Conservation (phyloP, 192 early-diverging fungal species). For the Dissophora globulifera region DNA sequence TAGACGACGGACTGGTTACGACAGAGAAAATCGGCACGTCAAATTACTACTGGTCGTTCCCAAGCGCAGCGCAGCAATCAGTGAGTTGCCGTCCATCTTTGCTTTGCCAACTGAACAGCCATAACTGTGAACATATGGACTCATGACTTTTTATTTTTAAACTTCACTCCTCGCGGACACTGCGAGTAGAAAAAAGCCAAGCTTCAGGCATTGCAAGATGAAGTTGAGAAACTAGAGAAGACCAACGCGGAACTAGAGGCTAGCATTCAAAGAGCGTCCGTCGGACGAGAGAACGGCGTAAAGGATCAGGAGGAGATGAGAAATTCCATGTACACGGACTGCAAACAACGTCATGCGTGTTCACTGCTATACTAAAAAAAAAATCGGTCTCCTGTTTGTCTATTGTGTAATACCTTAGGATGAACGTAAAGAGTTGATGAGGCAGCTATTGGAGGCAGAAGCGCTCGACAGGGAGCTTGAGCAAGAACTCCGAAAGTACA, state of each 20-base stretch:
- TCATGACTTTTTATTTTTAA: background rate
- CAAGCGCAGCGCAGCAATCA: conserved; percentile 68
- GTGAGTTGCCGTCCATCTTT: conserved; percentile 33
- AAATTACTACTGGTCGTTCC: conserved; percentile 95
- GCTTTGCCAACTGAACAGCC: background rate
- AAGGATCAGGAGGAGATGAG: background rate
- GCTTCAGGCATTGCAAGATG: conserved; percentile 60
- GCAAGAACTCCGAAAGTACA: conserved; percentile 71
- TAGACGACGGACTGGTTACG: conserved; percentile 82
- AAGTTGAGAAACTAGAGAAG: conserved; percentile 58
- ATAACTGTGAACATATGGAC: background rate
- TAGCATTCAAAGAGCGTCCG: conserved; percentile 58
- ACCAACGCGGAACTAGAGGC: conserved; percentile 57
- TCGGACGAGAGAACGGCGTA: conserved; percentile 76
- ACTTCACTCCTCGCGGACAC: background rate
- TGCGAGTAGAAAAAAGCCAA: conserved; percentile 56
- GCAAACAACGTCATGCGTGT: too few relatives aligned
- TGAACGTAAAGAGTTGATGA: conserved; percentile 63
- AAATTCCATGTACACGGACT: background rate
- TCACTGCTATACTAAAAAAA: background rate
- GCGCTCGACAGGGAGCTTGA: conserved; percentile 50
- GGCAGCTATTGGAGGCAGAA: conserved; percentile 65
- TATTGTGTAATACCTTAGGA: conserved; percentile 59
- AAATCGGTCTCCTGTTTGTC: too few relatives aligned
- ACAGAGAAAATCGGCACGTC: conserved; percentile 90